A percentile compares a stretch with the other conserved stretches of the same genome.
Conservation (phyloP, 2,329 filamentous ascomycete genomes). For the Stemphylium vesicarium region DNA sequence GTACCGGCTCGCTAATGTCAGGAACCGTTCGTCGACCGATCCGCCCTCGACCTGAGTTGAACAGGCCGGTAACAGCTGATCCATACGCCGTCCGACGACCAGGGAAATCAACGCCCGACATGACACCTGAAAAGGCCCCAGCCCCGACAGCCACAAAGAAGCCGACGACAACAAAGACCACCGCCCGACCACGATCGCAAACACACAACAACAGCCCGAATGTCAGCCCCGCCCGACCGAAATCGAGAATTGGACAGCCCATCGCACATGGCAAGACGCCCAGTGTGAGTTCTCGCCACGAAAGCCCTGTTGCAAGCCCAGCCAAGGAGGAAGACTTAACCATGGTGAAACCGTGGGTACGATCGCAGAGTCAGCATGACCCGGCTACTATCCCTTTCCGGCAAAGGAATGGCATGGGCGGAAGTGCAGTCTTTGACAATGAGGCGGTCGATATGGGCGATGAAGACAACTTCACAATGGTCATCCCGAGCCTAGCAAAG, state of each 20-base stretch:
- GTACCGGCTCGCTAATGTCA: conserved; percentile 59
- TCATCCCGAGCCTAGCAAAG: conserved; percentile 51
- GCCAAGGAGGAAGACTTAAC: conserved; percentile 56
- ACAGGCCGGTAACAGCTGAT: conserved; percentile 61
- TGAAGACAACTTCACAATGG: conserved; percentile 60
- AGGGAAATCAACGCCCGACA: conserved; percentile 55
- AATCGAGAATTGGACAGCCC: conserved; percentile 43
- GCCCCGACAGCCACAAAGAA: conserved; percentile 48
- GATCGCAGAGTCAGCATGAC: conserved; percentile 42
- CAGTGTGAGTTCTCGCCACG: conserved; percentile 35
- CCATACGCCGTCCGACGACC: conserved; percentile 54
- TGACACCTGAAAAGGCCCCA: conserved; percentile 55
- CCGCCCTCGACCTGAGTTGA: conserved; percentile 51
- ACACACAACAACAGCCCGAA: conserved; percentile 45
- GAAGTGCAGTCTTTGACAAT: conserved; percentile 50
- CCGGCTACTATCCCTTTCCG: conserved; percentile 40
- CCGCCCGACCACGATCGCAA: conserved; percentile 39
- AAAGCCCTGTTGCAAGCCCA: conserved; percentile 43
- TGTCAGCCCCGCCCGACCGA: conserved; percentile 45
- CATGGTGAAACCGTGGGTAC: conserved; percentile 54
- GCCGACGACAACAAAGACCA: conserved; percentile 40
- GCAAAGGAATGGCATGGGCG: conserved; percentile 49
- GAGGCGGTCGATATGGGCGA: conserved; percentile 46
- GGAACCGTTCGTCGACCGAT: conserved; percentile 63
- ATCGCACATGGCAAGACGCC: conserved; percentile 39